Percentiles rank a stretch among this genome's conserved stretches.
phyloP scores from a whole-genome alignment of 23 red algal genomes.

The Cyanidium caldarium region DNA sequence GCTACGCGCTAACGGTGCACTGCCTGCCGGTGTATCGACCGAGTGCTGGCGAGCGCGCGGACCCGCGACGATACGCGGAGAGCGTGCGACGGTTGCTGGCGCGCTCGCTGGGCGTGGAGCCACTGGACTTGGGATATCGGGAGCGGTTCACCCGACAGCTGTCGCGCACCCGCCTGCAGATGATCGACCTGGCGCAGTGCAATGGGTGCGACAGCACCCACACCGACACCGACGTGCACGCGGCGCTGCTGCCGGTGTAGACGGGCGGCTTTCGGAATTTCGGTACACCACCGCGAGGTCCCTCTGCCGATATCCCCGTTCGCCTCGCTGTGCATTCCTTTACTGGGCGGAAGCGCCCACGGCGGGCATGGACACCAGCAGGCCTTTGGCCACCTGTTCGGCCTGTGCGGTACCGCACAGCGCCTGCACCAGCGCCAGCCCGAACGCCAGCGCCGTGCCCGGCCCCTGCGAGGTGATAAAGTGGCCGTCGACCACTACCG shows the following conservation, averaged over 20 bases:
- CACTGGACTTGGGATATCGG: slow-evolving; percentile 10
- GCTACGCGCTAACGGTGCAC: not conserved
- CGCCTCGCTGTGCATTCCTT: too few relatives aligned
- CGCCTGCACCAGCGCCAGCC: slow-evolving; percentile 49
- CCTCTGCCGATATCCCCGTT: too few relatives aligned
- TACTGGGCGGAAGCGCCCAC: too few relatives aligned
- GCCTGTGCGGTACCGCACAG: slow-evolving; percentile 49
- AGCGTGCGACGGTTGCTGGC: slow-evolving; percentile 20
- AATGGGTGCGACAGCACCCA: too few relatives aligned
- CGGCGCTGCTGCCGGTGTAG: too few relatives aligned
- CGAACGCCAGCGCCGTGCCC: slow-evolving; percentile 74
- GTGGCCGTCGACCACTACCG: slow-evolving; percentile 40
- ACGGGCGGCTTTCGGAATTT: too few relatives aligned
- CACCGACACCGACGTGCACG: too few relatives aligned
- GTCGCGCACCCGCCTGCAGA: slow-evolving; percentile 12
- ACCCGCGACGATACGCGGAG: slow-evolving; percentile 15
- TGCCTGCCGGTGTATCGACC: slow-evolving; percentile 14
- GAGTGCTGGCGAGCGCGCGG: not conserved
- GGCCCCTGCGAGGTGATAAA: slow-evolving; percentile 73
- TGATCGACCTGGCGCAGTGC: too few relatives aligned
- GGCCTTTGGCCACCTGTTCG: slow-evolving; percentile 41
- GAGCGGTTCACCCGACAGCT: slow-evolving; percentile 13
- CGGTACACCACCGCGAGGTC: too few relatives aligned
- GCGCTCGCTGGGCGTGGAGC: not conserved
- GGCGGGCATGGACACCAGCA: slow-evolving; percentile 8